Percentiles rank a stretch among this genome's conserved stretches.
phyloP scores from a whole-genome alignment of 805 yeast genomes.

The Saturnispora quitensis region DNA sequence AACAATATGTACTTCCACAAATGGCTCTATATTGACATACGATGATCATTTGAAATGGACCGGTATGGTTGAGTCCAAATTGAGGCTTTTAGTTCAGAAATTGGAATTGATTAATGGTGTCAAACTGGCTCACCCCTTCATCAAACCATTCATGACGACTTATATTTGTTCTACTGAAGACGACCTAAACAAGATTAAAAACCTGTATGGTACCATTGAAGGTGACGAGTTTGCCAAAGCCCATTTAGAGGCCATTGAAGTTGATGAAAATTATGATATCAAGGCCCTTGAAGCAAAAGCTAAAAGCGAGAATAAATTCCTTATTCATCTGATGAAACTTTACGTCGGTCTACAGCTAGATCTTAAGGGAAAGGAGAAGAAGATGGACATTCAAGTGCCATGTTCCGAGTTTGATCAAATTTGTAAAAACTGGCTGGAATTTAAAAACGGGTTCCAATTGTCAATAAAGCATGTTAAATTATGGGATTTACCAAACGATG shows the following conservation, averaged over 20 bases:
- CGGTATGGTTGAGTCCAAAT: conserved; percentile 85
- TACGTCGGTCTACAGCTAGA: conserved; percentile 68
- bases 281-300: conserved; percentile 21
- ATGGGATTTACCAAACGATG: conserved; percentile 77
- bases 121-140: conserved; percentile 81
- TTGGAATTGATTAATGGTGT: conserved; percentile 72
- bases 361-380: conserved; percentile 44
- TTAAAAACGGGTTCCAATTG: conserved; percentile 49
- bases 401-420: conserved; percentile 81
- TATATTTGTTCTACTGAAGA: conserved; percentile 38
- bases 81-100: conserved; percentile 74
- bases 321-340: conserved; percentile 59
- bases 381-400: conserved; percentile 78
- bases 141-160: conserved; percentile 58
- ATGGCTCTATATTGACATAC: conserved; percentile 35
- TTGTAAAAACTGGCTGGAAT: conserved; percentile 67
- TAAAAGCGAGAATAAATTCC: conserved; percentile 19
- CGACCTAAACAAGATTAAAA: conserved; percentile 22
- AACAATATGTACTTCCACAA: conserved; percentile 71
- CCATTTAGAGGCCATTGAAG: conserved; percentile 25
- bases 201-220: conserved; percentile 45
- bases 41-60: conserved; percentile 89
- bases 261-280: conserved; percentile 25
- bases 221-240: conserved; percentile 39
- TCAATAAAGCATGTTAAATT: conserved; percentile 65